These are phyloP conservation scores for Nitzschia sp. DNA, from an alignment of 108 stramenopile genomes.

Conservation along the genomic window DNA sequence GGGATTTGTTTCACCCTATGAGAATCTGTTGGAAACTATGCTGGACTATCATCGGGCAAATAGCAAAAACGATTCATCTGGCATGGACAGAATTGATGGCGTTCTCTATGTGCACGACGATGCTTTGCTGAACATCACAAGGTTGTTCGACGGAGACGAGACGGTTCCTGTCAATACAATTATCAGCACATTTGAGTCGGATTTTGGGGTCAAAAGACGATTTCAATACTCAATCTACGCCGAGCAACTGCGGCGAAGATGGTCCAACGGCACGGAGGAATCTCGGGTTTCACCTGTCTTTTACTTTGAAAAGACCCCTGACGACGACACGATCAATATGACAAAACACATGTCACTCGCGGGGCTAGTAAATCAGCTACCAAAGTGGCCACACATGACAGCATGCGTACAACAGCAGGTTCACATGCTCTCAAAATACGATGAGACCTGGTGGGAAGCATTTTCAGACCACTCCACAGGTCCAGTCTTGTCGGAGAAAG, in stretches of 20 bases:
- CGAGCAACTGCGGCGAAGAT: background rate
- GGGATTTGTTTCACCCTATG: conserved; percentile 1
- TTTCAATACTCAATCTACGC: background rate
- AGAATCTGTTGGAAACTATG: background rate
- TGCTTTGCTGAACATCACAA: background rate
- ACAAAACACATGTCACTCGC: background rate
- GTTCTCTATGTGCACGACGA: conserved; percentile 3
- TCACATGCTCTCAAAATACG: background rate
- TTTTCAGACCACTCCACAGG: background rate
- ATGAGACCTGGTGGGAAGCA: background rate
- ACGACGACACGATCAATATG: background rate
- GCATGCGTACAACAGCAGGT: background rate
- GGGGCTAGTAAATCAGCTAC: background rate
- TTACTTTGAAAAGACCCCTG: background rate
- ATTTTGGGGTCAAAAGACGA: background rate
- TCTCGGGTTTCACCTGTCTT: background rate
- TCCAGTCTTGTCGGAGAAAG: too few species aligned
- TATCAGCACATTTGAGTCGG: background rate
- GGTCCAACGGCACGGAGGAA: background rate
- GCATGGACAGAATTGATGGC: background rate
- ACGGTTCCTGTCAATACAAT: background rate
- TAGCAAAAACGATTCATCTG: background rate
- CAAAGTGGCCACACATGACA: background rate
- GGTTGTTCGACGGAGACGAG: background rate
- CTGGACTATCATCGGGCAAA: background rate